Conservation (phyloP, 371 early-diverging fungal species). For the Funneliformis caledonium region DNA sequence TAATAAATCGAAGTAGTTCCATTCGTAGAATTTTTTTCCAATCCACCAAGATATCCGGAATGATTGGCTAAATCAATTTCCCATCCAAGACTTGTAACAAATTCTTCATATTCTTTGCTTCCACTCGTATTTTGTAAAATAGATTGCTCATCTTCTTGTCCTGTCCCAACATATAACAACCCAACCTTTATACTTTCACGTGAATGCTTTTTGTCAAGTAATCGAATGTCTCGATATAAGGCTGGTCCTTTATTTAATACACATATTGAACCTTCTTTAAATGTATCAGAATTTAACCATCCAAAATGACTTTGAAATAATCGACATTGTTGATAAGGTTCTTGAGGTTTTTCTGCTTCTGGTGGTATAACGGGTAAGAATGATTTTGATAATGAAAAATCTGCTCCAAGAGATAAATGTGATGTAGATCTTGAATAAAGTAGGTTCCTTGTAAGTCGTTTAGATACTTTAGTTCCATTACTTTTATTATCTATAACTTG, state of each 20-base stretch:
- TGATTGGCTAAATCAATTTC: conserved; percentile 84
- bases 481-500: conserved; percentile 30
- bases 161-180: conserved; percentile 87
- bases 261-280: conserved; percentile 74
- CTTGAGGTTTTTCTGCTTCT: conserved; percentile 58
- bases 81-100: conserved; percentile 86
- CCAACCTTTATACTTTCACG: conserved; percentile 91
- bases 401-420: conserved; percentile 44
- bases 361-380: conserved; percentile 59
- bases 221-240: conserved; percentile 74
- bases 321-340: conserved; percentile 69
- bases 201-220: conserved; percentile 72
- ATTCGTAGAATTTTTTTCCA: conserved; percentile 81
- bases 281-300: conserved; percentile 68
- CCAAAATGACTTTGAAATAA: conserved; percentile 78
- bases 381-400: conserved; percentile 61
- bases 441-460: conserved; percentile 42
- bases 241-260: conserved; percentile 70
- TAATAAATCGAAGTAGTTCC: conserved; percentile 83
- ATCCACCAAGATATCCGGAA: conserved; percentile 85
- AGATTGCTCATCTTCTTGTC: conserved; percentile 84
- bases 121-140: conserved; percentile 80
- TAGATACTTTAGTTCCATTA: conserved; percentile 48
- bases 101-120: conserved; percentile 74
- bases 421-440: conserved; percentile 18